Conservation (phyloP, 2,329 filamentous ascomycete species). For the Thielaviopsis musarum region DNA sequence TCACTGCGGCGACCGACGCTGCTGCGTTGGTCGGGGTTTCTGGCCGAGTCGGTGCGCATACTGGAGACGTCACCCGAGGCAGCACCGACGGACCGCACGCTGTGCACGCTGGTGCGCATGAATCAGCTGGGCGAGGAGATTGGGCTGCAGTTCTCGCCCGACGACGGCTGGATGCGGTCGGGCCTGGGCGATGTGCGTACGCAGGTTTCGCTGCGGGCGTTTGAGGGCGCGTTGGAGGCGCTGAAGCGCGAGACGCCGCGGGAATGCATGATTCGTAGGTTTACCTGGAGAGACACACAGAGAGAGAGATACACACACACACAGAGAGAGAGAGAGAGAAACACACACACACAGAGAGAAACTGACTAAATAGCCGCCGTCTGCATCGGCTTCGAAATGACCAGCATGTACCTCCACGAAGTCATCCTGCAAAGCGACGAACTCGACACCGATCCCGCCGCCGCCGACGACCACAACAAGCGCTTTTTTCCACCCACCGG, state of each 20-base stretch:
- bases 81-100: conserved; percentile 36
- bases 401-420: conserved; percentile 62
- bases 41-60: conserved; percentile 41
- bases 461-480: conserved; percentile 23
- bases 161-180: conserved; percentile 39
- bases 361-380: conserved; percentile 33
- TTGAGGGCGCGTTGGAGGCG: conserved; percentile 46
- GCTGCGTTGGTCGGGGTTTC: conserved; percentile 42
- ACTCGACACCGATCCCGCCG: conserved; percentile 16
- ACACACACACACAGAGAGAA: not conserved
- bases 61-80: conserved; percentile 37
- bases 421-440: conserved; percentile 50
- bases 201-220: conserved; percentile 45
- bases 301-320: too few relatives aligned
- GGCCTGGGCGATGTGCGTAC: conserved; percentile 45
- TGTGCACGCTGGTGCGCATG: conserved; percentile 43
- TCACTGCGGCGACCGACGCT: conserved; percentile 43
- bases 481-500: conserved; percentile 27
- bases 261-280: conserved; percentile 39
- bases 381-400: conserved; percentile 43
- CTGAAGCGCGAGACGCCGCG: conserved; percentile 38
- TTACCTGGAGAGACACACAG: not conserved
- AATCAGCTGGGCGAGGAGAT: conserved; percentile 53
- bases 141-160: conserved; percentile 46
- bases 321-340: not conserved